Evolutionary conservation across 2,329 filamentous ascomycete genomes (phyloP).

Genomic region (Penicillium sclerotiorum): DNA sequence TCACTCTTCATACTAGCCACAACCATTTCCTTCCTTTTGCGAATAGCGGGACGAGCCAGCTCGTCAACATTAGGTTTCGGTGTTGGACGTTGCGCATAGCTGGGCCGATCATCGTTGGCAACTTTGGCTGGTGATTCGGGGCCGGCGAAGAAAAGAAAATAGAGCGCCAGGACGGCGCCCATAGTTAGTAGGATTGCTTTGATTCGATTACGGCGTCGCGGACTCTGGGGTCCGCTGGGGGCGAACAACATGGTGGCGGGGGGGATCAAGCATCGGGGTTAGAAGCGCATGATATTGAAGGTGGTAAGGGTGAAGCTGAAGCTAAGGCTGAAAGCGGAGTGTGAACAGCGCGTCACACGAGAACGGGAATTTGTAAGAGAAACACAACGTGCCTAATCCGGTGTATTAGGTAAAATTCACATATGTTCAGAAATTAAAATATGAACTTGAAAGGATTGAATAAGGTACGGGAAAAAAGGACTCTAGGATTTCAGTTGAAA

Average conservation of each 20-base stretch:
- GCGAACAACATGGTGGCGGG: conserved; percentile 35
- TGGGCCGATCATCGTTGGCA: conserved; percentile 16
- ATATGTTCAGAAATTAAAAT: no score
- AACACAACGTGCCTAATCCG: no score
- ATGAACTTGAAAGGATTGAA: neutral
- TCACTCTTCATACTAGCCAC: conserved; percentile 45
- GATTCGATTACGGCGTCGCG: conserved; percentile 37
- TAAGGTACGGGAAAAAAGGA: neutral
- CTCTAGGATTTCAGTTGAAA: neutral
- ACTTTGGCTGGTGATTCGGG: conserved; percentile 15
- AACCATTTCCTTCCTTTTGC: conserved; percentile 36
- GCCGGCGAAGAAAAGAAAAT: conserved; percentile 36
- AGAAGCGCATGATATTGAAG: conserved; percentile 13
- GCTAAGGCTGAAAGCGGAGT: neutral
- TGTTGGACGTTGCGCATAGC: conserved; percentile 23
- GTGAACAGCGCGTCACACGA: neutral
- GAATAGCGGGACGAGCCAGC: conserved; percentile 19
- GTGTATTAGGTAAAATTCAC: no score
- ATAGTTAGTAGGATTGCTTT: conserved; percentile 39
- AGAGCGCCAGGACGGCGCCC: conserved; percentile 35
- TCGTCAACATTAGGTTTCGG: conserved; percentile 17
- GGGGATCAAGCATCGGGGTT: conserved; percentile 15
- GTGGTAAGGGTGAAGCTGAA: conserved; percentile 5
- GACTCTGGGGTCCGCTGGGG: conserved; percentile 35
- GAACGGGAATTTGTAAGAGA: neutral